Base-by-base conservation (phyloP, 2,329 filamentous ascomycete genomes). In the Apiospora pterosperma region DNA sequence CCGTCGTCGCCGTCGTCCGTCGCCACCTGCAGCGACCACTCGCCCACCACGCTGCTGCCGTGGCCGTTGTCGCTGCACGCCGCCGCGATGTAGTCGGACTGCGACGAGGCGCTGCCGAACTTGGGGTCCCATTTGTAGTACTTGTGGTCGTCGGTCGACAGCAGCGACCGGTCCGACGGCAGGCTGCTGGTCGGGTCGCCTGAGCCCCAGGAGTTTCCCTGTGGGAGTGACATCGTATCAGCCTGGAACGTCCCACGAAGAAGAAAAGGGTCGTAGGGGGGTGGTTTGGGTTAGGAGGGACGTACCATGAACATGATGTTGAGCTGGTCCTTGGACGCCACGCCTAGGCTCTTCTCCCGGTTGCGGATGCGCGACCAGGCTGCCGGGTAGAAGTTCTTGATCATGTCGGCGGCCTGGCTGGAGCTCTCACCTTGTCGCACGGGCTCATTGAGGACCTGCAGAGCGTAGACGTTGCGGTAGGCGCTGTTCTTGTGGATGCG, bases 21-120 rank as follows among this genome's bases (percentile, higher is more conserved):
- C 11, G 83, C 81, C 1, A 85, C 80, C 42, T 79, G 80, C 8
- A 90, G 72, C 48, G 81, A 83, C 81, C 85, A 90, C 72, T 90
- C 87, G 36, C 86, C 86, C 2, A 89, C 80, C 31, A 88, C 78
- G 16, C 82, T 79, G 4, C 84, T 82, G 41, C 69, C 76, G 14
- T 74, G 72, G 39, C 69, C 79, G 67, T 83, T 75, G 63, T 80
- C 78, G 12, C 70, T 76, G 75, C 87, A 89, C 2, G 65, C 68
- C 1, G 68, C 67, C 1, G 83, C 83, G 3, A 80, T 78, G 2
- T 70, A 64, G 44, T 77, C 74, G 65, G 87, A 79, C 7, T 77
- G 79, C 0, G 78, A 75, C 1, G 75, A 63, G 28, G 86, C 76
- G 23, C 73, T 73, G 2, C 48, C 48, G 48, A 55, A 55, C 48